A percentile compares a stretch with the other conserved stretches of the same genome.
These are phyloP conservation scores for Phyllosticta citribraziliensis DNA, from an alignment of 2,329 filamentous ascomycete genomes.

Conservation along the genomic window DNA sequence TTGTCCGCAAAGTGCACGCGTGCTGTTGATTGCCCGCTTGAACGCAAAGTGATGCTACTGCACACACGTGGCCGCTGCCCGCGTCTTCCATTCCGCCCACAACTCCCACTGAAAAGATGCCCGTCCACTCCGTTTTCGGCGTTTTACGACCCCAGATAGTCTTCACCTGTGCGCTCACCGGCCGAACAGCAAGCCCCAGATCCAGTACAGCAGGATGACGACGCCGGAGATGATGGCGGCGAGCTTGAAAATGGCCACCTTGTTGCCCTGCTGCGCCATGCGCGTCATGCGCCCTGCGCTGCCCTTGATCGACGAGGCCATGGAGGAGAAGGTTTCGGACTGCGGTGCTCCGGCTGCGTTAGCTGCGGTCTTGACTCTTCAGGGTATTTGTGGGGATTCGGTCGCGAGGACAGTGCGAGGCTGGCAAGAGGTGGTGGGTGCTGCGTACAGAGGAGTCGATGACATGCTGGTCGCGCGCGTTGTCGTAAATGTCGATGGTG, in stretches of 20 bases:
- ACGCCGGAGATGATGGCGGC: conserved; percentile 68
- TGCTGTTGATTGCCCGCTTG: not conserved
- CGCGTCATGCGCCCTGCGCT: conserved; percentile 72
- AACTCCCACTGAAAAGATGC: not conserved
- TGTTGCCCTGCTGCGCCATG: conserved; percentile 88
- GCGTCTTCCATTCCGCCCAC: not conserved
- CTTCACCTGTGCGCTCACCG: not conserved
- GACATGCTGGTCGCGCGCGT: conserved; percentile 76
- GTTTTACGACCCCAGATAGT: too few relatives aligned
- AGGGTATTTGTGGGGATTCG: not conserved
- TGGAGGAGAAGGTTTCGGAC: conserved; percentile 85
- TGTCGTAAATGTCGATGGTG: conserved; percentile 96
- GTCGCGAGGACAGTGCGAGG: not conserved
- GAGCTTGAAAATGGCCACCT: conserved; percentile 81
- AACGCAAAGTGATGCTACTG: not conserved
- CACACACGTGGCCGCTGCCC: not conserved
- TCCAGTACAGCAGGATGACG: conserved; percentile 68
- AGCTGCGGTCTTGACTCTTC: not conserved
- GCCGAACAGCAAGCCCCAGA: conserved; percentile 28
- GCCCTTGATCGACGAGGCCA: conserved; percentile 72
- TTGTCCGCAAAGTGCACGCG: not conserved
- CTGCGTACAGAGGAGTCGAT: conserved; percentile 71
- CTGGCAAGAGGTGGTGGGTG: not conserved
- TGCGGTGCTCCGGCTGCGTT: conserved; percentile 24
- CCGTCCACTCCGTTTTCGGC: not conserved